Base-by-base conservation (phyloP, 179 eudicot species). In the Beta macrorhiza region DNA sequence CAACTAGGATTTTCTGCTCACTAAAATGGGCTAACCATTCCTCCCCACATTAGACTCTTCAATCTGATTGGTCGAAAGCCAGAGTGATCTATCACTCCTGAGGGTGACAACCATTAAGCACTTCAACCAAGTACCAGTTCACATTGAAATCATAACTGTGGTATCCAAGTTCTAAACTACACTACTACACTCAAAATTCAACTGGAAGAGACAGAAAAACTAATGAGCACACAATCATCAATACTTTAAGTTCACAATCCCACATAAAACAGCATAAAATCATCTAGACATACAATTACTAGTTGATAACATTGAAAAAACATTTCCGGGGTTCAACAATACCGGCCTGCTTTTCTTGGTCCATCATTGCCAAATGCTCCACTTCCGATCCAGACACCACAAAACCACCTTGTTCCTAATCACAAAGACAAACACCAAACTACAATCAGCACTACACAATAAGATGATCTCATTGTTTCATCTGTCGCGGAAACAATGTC, bases 281-380 rank as follows among this genome's bases (percentile, higher is more conserved):
- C 70, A 61, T 44, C 57, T 62, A 76, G 1, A 42, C 57, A 59
- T 29, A 67, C 45, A 82, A 63, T 3, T 19, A 53, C 25, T 25
- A 25, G 25, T 25, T 25, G 25, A 25, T 25, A 25, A 25, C 25
- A 25, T 25, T 25, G 25, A 25, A 25, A 25, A 25, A 25, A 25
- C 25, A 25, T 25, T 25, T 25, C 25, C 25, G 25, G 25, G 25
- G 25, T 25, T 78, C 37, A 85, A 72, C 85, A 82, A 82, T 83
- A 85, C 86, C 86, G 42, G 83, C 88, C 83, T 82, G 82, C 83
- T 83, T 79, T 81, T 84, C 82, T 67, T 70, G 83, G 76, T 55
- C 63, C 45, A 5, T 74, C 75, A 52, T 61, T 55, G 1, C 72
- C 62, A n/a, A 53, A 51, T 53, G 63, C 77, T 79, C 75, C 7